Percentiles rank a stretch among this genome's conserved stretches.
Evolutionary conservation across 2,329 filamentous ascomycete species (phyloP).

Genomic region (Phoma sp.): DNA sequence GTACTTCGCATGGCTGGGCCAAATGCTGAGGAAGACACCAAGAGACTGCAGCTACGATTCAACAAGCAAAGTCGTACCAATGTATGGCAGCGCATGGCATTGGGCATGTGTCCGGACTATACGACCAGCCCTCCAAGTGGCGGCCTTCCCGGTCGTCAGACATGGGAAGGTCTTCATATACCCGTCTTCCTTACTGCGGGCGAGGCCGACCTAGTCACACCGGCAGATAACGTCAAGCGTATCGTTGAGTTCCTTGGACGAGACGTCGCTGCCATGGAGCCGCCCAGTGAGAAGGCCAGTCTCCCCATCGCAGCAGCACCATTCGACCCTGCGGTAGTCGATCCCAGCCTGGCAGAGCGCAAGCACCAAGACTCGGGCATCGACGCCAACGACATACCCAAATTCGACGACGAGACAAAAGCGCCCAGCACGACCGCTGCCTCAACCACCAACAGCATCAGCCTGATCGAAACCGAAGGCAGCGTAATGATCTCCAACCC

Average conservation of each 20-base stretch:
- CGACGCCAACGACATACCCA: conserved; percentile 38
- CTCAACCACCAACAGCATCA: conserved; percentile 24
- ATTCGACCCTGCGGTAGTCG: conserved; percentile 44
- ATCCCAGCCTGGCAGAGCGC: conserved; percentile 28
- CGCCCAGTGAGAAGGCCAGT: conserved; percentile 43
- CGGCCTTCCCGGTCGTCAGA: conserved; percentile 70
- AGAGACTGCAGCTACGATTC: conserved; percentile 71
- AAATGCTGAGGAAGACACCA: conserved; percentile 68
- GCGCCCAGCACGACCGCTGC: conserved; percentile 21
- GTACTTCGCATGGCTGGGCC: conserved; percentile 77
- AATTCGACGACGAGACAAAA: conserved; percentile 23
- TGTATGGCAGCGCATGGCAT: conserved; percentile 82
- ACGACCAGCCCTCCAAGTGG: conserved; percentile 59
- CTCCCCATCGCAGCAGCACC: conserved; percentile 60
- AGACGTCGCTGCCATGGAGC: conserved; percentile 41
- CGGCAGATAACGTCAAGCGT: conserved; percentile 71
- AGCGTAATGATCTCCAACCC: conserved; percentile 23
- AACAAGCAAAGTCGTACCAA: conserved; percentile 84
- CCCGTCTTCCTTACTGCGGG: conserved; percentile 82
- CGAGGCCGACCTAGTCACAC: conserved; percentile 76
- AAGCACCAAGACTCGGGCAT: conserved; percentile 45
- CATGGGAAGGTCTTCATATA: conserved; percentile 74
- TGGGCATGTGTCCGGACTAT: conserved; percentile 70
- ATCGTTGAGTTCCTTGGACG: conserved; percentile 60
- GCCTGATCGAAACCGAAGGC: conserved; percentile 23